Base-by-base conservation (phyloP, 176 grass and related monocot species). In the Aegilops bicornis region DNA sequence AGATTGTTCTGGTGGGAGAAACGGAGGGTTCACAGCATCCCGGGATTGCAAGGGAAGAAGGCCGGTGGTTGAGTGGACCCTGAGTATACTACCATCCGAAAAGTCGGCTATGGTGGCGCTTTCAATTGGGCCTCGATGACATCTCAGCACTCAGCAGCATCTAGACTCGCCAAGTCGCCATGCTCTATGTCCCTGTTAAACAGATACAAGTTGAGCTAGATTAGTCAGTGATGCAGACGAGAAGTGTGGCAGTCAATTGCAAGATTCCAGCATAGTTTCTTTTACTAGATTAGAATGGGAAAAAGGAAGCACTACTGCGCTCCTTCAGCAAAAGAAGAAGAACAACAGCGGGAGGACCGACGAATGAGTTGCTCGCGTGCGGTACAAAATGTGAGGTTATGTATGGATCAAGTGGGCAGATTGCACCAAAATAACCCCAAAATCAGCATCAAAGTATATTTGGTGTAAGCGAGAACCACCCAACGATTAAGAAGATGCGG, bases 31-130 rank as follows among this genome's bases (percentile, higher is more conserved):
- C 52, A 35, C 56, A 79, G 61, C 60, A 33, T 32, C 65, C 60
- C 62, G 27, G 63, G 64, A 33, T 50, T 82, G 64, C 19, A 52
- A 68, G 64, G 40, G 79, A 52, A 83, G 54, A 64, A 32, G 32
- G 77, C 42, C 42, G 43, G 48, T 76, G 20, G 86, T 88, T 77
- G 85, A 59, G 74, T 80, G 71, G 39, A 85, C 1, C 13, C 22
- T 33, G 10, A 43, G 7, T 73, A 45, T 14, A 33, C 22, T 13
- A 33, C n/a, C 6, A 13, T 16, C 4, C 11, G 11, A 42, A 22
- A 19, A 31, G 27, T 30, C 61, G 5, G 67, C 59, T 39, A 22
- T 39, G 56, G 27, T 7, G 35, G 9, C 12, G 14, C 68, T 83
- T 62, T 61, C 68, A 62, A 52, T 75, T 3, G 17, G 39, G 22